Percentiles rank a stretch among this genome's conserved stretches.
Evolutionary conservation across 441 rosid species (phyloP).

Genomic region (Aleurites moluccanus): DNA sequence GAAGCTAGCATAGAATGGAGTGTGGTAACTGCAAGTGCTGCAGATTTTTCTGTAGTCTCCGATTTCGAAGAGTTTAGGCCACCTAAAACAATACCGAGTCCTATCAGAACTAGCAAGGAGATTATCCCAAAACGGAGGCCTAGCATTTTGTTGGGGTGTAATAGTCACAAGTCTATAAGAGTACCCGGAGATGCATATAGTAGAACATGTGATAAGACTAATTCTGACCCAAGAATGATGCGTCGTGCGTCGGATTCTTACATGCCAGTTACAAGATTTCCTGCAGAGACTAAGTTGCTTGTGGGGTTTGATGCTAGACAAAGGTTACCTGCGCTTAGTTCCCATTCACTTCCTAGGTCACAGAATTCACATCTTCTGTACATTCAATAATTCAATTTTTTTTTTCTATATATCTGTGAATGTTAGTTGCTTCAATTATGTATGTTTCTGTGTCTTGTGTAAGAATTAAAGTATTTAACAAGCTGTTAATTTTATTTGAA

Average conservation of each 20-base stretch:
- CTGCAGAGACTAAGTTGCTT: constrained; percentile 39
- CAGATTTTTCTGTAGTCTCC: constrained; percentile 61
- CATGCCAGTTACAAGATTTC: constrained; percentile 40
- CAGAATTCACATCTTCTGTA: constrained; percentile 40
- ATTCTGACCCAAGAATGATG: constrained; percentile 20
- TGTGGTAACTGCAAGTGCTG: constrained; percentile 79
- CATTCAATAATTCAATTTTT: constrained; percentile 9
- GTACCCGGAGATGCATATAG: constrained; percentile 56
- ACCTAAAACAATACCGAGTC: constrained; percentile 29
- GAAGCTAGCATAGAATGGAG: constrained; percentile 93
- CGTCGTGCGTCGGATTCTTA: constrained; percentile 31
- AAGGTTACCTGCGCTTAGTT: constrained; percentile 27
- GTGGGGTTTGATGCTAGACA: constrained; percentile 36
- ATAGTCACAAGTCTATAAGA: constrained; percentile 61
- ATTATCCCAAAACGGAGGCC: constrained; percentile 40
- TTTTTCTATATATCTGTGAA: not conserved
- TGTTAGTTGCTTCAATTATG: not conserved
- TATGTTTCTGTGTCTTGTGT: not conserved
- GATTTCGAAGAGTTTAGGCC: constrained; percentile 56
- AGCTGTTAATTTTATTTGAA: not conserved
- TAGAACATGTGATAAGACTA: constrained; percentile 27
- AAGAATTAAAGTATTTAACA: not conserved
- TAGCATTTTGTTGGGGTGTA: constrained; percentile 61
- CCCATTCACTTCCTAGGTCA: constrained; percentile 35
- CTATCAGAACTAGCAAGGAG: constrained; percentile 30